Percentiles rank a stretch among this genome's conserved stretches.
These are phyloP conservation scores for Litsea cubeba DNA, from an alignment of 164 flowering plant genomes.

Conservation along the genomic window DNA sequence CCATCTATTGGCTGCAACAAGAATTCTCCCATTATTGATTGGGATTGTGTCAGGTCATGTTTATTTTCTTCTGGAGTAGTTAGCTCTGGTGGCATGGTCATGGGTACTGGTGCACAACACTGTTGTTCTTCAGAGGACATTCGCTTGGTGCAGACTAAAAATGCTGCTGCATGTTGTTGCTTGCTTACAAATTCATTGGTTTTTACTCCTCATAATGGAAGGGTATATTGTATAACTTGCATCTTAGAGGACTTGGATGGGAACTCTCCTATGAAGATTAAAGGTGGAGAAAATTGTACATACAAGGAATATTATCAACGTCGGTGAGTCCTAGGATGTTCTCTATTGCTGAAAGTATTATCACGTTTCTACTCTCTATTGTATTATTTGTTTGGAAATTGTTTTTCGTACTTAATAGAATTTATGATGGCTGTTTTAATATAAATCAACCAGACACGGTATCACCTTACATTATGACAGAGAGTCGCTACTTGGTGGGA, in stretches of 20 bases:
- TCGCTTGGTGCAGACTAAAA: slow-evolving; percentile 36
- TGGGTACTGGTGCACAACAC: not conserved
- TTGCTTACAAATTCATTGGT: slow-evolving; percentile 57
- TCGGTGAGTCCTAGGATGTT: slow-evolving; percentile 32
- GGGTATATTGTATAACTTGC: slow-evolving; percentile 42
- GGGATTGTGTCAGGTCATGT: slow-evolving; percentile 44
- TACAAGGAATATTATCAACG: slow-evolving; percentile 49
- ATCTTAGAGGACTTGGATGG: slow-evolving; percentile 44
- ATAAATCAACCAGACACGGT: slow-evolving; percentile 37
- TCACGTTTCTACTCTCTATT: too few relatives aligned
- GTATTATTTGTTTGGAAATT: too few relatives aligned
- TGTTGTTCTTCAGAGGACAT: slow-evolving; percentile 14
- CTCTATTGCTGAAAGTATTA: not conserved
- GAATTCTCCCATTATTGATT: slow-evolving; percentile 29
- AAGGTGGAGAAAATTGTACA: slow-evolving; percentile 20
- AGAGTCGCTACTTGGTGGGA: slow-evolving; percentile 46
- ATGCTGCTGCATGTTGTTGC: slow-evolving; percentile 43
- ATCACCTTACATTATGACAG: slow-evolving; percentile 30
- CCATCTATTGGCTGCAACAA: slow-evolving; percentile 29
- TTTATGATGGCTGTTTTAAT: not conserved
- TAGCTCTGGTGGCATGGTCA: slow-evolving; percentile 11
- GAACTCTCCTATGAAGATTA: slow-evolving; percentile 35
- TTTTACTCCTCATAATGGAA: slow-evolving; percentile 69
- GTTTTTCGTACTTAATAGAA: not conserved
- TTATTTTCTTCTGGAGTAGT: slow-evolving; percentile 12